These are phyloP conservation scores for Tetrapisispora taiwanensis DNA, from an alignment of 805 yeast species.

Conservation along the genomic window DNA sequence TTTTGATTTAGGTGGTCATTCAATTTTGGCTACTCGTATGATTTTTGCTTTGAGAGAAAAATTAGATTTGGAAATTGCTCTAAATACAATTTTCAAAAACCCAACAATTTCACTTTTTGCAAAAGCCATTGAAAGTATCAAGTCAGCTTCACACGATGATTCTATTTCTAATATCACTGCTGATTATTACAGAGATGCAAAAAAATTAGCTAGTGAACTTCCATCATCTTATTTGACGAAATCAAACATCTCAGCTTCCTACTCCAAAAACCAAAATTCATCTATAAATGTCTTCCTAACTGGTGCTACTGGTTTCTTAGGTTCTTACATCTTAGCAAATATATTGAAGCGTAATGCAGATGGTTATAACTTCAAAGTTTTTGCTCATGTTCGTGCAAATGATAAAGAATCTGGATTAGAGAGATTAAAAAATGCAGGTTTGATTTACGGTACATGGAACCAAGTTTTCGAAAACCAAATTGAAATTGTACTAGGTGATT, in stretches of 20 bases:
- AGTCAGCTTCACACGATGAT: conserved; percentile 29
- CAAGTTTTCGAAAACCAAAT: conserved; percentile 48
- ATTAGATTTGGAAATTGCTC: conserved; percentile 70
- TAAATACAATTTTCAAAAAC: conserved; percentile 79
- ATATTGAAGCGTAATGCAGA: conserved; percentile 46
- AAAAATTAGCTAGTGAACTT: conserved; percentile 35
- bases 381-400: conserved; percentile 86
- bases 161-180: conserved; percentile 18
- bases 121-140: conserved; percentile 50
- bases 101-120: conserved; percentile 82
- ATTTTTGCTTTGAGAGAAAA: conserved; percentile 80
- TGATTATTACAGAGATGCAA: conserved; percentile 69
- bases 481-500: conserved; percentile 72
- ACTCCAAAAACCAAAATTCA: conserved; percentile 24
- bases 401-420: conserved; percentile 58
- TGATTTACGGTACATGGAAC: conserved; percentile 61
- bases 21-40: conserved; percentile 94
- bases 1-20: conserved; percentile 97
- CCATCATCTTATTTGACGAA: conserved; percentile 36
- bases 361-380: conserved; percentile 42
- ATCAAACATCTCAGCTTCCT: conserved; percentile 17
- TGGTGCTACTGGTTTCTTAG: conserved; percentile 94
- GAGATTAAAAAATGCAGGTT: conserved; percentile 65
- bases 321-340: conserved; percentile 78
- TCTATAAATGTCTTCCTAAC: conserved; percentile 67